phyloP scores from a whole-genome alignment of 2,329 filamentous ascomycete genomes.

The Onygenales sp. region DNA sequence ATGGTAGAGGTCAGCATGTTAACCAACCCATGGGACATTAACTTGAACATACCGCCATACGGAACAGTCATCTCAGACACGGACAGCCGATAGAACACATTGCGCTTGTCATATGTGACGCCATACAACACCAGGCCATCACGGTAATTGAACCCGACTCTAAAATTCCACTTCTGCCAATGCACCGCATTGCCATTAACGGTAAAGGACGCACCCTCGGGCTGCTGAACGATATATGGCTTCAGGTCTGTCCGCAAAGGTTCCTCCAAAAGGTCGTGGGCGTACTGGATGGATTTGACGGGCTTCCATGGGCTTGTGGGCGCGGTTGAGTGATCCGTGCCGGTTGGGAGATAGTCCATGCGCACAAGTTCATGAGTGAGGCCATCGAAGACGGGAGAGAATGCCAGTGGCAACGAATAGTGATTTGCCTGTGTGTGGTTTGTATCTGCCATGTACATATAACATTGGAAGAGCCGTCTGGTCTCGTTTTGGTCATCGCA shows the following conservation, averaged over 20 bases:
- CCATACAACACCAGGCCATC: constrained; percentile 62
- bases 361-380: constrained; percentile 55
- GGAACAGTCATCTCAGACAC: constrained; percentile 57
- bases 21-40: constrained; percentile 12
- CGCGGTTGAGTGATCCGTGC: constrained; percentile 50
- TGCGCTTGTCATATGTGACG: constrained; percentile 53
- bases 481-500: constrained; percentile 29
- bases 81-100: constrained; percentile 57
- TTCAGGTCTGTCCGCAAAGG: constrained; percentile 53
- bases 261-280: constrained; percentile 57
- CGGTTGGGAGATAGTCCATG: constrained; percentile 61
- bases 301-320: constrained; percentile 49
- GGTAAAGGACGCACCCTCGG: constrained; percentile 54
- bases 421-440: constrained; percentile 57
- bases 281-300: constrained; percentile 41
- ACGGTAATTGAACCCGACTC: constrained; percentile 52
- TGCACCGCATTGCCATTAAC: constrained; percentile 47
- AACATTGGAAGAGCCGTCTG: constrained; percentile 31
- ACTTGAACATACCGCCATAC: constrained; percentile 24
- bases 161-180: constrained; percentile 60
- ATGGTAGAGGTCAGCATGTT: constrained; percentile 39
- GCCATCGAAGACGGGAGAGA: constrained; percentile 57
- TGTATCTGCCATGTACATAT: constrained; percentile 52
- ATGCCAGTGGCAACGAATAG: constrained; percentile 58
- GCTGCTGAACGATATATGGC: constrained; percentile 55